Evolutionary conservation across 2,329 filamentous ascomycete genomes (phyloP), one percentile per base, ranked within the genome.

Genomic region (Alternaria longipes): DNA sequence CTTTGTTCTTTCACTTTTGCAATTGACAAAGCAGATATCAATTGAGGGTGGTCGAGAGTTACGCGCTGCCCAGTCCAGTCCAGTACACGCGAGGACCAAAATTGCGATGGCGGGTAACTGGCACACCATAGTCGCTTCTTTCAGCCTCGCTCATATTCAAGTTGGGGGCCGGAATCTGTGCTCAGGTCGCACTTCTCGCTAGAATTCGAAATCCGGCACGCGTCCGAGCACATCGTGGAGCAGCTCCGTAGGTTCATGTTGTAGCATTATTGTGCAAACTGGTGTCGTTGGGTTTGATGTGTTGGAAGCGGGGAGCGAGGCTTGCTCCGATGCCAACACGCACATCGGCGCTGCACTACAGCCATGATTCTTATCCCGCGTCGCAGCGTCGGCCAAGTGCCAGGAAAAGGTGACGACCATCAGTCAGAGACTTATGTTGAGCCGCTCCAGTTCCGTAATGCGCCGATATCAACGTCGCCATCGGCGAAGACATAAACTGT

Each of bases 51-150:
- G 47, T 56, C 54, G 49, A 46, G 22, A 34, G 34, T 41, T 57
- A 45, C 47, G 44, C 44, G 49, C 59, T 44, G 59, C 5, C 28
- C 22, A 56, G 16, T 34, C 8, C 14, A 30, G 30, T 55, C 47
- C 24, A 51, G 47, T 28, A 41, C 53, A 46, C 54, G 59, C 44
- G 38, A 42, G n/a, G 28, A 22, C 61, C 51, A 58, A 64, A 67
- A 69, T 59, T 59, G 64, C 59, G 64, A 68, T 67, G 66, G 64
- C 66, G 56, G 64, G 63, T 59, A 55, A 60, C 61, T 60, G 56
- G 53, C 46, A 60, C 59, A 59, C 59, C 57, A 52, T 54, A 51
- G 56, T 47, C 53, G 53, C 65, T 30, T 50, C 56, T 41, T 50
- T 60, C 56, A 60, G 63, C 28, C 42, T 63, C 42, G 60, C 53